Evolutionary conservation across 169 alveolate genomes (phyloP).

Genomic region (Eimeria falciformis): DNA sequence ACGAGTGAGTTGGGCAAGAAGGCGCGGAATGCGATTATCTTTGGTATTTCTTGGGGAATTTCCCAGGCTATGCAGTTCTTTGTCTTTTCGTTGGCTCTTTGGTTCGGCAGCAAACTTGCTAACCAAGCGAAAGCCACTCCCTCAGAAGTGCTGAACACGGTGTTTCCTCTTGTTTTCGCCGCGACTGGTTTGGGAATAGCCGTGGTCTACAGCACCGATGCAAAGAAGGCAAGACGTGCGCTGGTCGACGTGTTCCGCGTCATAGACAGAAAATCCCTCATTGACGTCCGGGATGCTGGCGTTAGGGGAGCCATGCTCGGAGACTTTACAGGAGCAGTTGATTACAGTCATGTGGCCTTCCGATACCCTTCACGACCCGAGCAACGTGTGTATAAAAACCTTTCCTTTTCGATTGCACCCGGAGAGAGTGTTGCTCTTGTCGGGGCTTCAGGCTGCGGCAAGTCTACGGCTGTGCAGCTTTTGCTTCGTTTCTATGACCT

Average conservation of each 20-base stretch:
- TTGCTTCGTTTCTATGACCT: slow-evolving; percentile 51
- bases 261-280: background rate
- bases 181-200: slow-evolving; percentile 21
- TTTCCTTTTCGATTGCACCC: slow-evolving; percentile 80
- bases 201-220: background rate
- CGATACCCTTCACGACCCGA: slow-evolving; percentile 3
- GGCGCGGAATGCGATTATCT: background rate
- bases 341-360: background rate
- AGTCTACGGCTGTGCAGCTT: slow-evolving; percentile 88
- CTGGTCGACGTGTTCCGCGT: background rate
- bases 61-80: slow-evolving; percentile 31
- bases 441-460: slow-evolving; percentile 95
- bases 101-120: slow-evolving; percentile 24
- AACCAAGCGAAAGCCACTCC: background rate
- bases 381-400: slow-evolving; percentile 49
- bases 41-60: slow-evolving; percentile 10
- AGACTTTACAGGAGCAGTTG: background rate
- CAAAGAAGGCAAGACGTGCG: background rate
- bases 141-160: background rate
- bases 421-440: slow-evolving; percentile 90
- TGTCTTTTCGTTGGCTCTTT: slow-evolving; percentile 19
- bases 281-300: background rate
- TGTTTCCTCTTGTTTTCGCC: slow-evolving; percentile 22
- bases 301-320: background rate
- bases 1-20: background rate